Conservation (phyloP, 805 yeast species). For the Saturnispora saitoi region DNA sequence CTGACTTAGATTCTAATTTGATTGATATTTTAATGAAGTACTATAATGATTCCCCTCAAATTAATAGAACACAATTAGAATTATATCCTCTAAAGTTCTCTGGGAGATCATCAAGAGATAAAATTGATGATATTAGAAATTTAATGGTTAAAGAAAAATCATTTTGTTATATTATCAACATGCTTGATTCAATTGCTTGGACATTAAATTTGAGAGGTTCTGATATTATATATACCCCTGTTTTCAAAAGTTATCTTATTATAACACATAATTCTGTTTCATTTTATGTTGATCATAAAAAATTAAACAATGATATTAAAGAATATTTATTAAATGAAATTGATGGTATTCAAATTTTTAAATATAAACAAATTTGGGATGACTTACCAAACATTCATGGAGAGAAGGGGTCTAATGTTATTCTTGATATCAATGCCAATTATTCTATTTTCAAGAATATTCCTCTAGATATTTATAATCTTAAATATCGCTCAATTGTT, state of each 20-base stretch:
- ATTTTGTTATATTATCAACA: constrained; percentile 42
- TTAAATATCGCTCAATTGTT: constrained; percentile 28
- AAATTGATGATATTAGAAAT: constrained; percentile 28
- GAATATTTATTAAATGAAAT: constrained; percentile 20
- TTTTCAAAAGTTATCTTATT: constrained; percentile 63
- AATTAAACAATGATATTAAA: constrained; percentile 26
- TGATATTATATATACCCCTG: constrained; percentile 81
- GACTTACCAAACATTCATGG: constrained; percentile 34
- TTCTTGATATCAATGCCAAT: constrained; percentile 21
- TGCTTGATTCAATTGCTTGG: constrained; percentile 47
- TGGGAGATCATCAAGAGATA: constrained; percentile 33
- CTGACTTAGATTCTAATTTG: constrained; percentile 51
- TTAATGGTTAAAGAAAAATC: constrained; percentile 25
- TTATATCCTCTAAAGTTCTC: constrained; percentile 32
- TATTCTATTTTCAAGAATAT: constrained; percentile 22
- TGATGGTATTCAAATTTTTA: constrained; percentile 30
- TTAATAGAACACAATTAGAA: constrained; percentile 20
- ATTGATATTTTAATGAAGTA: constrained; percentile 65
- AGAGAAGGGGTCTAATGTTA: constrained; percentile 10
- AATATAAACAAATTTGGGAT: constrained; percentile 51
- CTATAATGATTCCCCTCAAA: constrained; percentile 15
- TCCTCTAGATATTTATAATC: constrained; percentile 18
- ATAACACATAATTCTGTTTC: constrained; percentile 32
- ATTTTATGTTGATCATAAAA: constrained; percentile 35
- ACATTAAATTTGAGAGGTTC: constrained; percentile 41